phyloP scores from a whole-genome alignment of 768 basidiomycete genomes.

The Calocybe indica region DNA sequence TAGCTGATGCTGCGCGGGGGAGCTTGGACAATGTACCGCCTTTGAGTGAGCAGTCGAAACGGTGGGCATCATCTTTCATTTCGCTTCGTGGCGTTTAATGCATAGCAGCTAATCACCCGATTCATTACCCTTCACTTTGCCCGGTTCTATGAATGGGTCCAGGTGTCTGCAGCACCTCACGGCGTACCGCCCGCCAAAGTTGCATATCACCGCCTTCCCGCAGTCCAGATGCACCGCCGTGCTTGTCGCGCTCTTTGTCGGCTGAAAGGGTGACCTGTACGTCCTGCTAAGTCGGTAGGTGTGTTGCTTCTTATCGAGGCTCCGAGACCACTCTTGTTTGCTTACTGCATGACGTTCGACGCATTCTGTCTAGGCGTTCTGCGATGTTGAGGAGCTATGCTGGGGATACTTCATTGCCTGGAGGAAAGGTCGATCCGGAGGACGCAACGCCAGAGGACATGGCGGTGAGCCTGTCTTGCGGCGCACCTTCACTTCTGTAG shows the following conservation, averaged over 20 bases:
- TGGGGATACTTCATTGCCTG: slow-evolving; percentile 85
- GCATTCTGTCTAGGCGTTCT: slow-evolving; percentile 48
- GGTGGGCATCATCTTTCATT: slow-evolving; percentile 20
- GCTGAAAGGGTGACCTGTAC: slow-evolving; percentile 76
- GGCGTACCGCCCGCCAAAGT: slow-evolving; percentile 28
- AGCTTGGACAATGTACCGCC: slow-evolving; percentile 27
- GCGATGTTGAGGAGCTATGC: slow-evolving; percentile 70
- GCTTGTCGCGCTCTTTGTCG: slow-evolving; percentile 80
- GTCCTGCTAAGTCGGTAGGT: slow-evolving; percentile 79
- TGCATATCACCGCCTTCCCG: slow-evolving; percentile 34
- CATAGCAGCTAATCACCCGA: too few species aligned
- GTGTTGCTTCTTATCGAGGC: neutral
- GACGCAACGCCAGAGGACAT: slow-evolving; percentile 74
- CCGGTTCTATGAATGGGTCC: neutral
- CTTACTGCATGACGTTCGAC: neutral
- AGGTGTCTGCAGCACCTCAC: slow-evolving; percentile 58
- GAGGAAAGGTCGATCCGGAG: slow-evolving; percentile 69
- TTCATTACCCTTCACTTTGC: neutral
- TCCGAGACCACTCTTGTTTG: too few species aligned
- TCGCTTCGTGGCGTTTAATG: neutral
- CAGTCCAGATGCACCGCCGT: slow-evolving; percentile 66
- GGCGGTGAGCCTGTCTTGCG: slow-evolving; percentile 46
- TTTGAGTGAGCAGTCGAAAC: slow-evolving; percentile 45
- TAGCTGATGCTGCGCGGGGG: slow-evolving; percentile 24
- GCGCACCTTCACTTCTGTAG: neutral